Evolutionary conservation across 1,284 basidiomycete species (phyloP), one percentile per base, ranked within the genome.

Genomic region (Cryptococcus floricola): DNA sequence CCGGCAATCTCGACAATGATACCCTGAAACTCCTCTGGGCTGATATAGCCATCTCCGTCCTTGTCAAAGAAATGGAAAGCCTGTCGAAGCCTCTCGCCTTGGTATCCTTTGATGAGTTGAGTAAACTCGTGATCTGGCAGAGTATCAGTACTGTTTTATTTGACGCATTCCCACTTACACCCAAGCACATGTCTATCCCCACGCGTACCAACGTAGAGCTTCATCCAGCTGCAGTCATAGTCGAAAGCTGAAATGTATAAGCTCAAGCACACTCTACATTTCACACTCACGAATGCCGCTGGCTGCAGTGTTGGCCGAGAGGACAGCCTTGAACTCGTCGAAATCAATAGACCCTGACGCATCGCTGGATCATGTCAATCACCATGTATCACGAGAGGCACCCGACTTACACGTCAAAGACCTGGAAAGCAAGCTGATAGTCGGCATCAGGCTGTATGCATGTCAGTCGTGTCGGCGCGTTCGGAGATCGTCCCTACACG

Each of bases 221-320:
- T 93, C 63, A 95, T 85, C 93, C 93, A 97, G 71, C 92, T 88
- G 69, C 88, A 89, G 74, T 95, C 89, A 77, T 95, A 96, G 78
- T 96, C 85, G 77, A 97, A 97, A 45, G 93, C 74, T 76, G 52
- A 10, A n/a, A 43, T 42, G 19, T 37, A n/a, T 14, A 39, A 28
- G 23, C 52, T 16, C 37, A 46, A 52, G 10, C 14, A 48, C 19
- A 7, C 2, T 3, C 6, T 3, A 23, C 31, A 34, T 25, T 28
- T 23, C 25, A 27, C 9, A 69, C 74, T 52, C 57, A 74, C 74
- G 93, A 69, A 96, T 90, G 34, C 85, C 86, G 47, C 69, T 70
- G 4, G 67, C 61, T 27, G 65, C 64, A 53, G 93, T 83, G 70
- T 88, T 91, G 57, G 85, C 84, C 52, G 83, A 85, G 73, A 95